Evolutionary conservation across 2,329 filamentous ascomycete genomes (phyloP).

Genomic region (Neurospora sp.): DNA sequence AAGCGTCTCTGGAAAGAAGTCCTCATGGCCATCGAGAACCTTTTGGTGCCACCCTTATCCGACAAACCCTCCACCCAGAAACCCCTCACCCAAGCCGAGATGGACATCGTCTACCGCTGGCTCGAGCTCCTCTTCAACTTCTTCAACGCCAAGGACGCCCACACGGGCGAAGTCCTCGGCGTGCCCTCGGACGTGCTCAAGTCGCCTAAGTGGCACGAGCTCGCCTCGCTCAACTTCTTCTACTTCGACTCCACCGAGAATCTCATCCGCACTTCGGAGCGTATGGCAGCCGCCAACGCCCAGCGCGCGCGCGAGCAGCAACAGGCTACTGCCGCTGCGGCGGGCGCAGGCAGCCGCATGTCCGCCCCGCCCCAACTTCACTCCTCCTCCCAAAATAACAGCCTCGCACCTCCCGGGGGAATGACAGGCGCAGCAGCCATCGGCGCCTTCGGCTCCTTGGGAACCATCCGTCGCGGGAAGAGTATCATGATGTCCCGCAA

Average conservation of each 20-base stretch:
- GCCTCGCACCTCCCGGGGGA: conserved; percentile 53
- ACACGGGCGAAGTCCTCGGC: conserved; percentile 69
- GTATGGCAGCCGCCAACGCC: conserved; percentile 83
- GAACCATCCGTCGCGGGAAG: conserved; percentile 56
- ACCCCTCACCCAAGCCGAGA: conserved; percentile 74
- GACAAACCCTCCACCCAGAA: conserved; percentile 87
- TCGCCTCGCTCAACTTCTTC: conserved; percentile 95
- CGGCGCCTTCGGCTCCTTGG: conserved; percentile 63
- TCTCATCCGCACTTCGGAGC: conserved; percentile 87
- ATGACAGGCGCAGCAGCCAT: conserved; percentile 40
- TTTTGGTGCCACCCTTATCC: conserved; percentile 87
- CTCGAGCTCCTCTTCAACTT: conserved; percentile 83
- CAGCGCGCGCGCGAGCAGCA: conserved; percentile 64
- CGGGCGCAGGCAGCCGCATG: neutral
- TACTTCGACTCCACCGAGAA: conserved; percentile 91
- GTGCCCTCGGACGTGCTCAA: conserved; percentile 88
- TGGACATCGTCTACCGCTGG: conserved; percentile 95
- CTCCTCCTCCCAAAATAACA: conserved; percentile 33
- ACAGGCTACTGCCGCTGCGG: conserved; percentile 19
- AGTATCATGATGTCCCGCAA: conserved; percentile 93
- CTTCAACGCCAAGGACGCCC: conserved; percentile 87
- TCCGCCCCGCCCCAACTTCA: conserved; percentile 18
- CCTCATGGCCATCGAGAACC: conserved; percentile 76
- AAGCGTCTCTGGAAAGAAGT: conserved; percentile 97
- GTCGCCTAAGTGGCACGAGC: conserved; percentile 95